Percentiles rank a stretch among this genome's conserved stretches.
phyloP scores from a whole-genome alignment of 202 grass and related monocot genomes.

The Sporobolus alterniflorus region DNA sequence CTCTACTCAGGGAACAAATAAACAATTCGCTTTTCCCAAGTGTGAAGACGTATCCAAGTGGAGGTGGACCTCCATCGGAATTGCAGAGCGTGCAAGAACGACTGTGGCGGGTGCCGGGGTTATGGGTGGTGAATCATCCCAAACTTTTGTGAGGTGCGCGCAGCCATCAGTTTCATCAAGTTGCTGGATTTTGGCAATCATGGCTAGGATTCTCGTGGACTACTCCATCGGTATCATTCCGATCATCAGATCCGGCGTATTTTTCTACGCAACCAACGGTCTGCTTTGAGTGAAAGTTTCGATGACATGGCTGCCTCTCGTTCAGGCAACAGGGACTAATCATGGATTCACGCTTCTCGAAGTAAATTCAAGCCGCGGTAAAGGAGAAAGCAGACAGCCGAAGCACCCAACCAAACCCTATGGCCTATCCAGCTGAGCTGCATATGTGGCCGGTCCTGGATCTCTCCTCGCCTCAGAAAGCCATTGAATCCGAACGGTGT shows the following conservation, averaged over 20 bases:
- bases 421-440: neutral
- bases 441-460: constrained; percentile 23
- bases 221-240: constrained; percentile 24
- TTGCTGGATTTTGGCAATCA: constrained; percentile 36
- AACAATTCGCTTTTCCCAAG: neutral
- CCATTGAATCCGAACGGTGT: constrained; percentile 24
- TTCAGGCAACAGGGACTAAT: constrained; percentile 23
- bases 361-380: neutral
- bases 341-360: constrained; percentile 30
- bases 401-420: neutral
- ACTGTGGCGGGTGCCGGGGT: neutral
- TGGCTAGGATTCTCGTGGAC: constrained; percentile 18
- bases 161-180: neutral
- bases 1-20: neutral
- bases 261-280: neutral
- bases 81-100: neutral
- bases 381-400: neutral
- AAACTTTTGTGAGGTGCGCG: constrained; percentile 13
- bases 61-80: constrained; percentile 32
- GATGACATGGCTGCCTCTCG: neutral
- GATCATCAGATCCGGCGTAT: constrained; percentile 21
- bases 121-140: constrained; percentile 44
- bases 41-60: neutral
- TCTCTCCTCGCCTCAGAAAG: neutral
- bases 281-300: neutral